Evolutionary conservation across 495 filamentous ascomycete species (phyloP).

Genomic region (Pseudomonodictys pantanalensis): DNA sequence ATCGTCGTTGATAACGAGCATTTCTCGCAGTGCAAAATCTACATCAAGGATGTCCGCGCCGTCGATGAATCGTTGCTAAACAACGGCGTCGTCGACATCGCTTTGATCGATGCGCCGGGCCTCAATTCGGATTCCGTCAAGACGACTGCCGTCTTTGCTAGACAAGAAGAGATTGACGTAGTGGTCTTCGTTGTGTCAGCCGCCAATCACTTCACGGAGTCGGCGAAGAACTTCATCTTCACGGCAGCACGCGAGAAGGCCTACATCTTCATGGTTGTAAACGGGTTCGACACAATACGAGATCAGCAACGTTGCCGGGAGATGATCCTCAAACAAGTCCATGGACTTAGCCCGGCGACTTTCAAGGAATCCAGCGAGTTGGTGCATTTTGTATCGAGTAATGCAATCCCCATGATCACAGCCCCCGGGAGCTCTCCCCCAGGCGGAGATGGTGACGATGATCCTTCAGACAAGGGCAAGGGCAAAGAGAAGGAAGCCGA

Average conservation of each 20-base stretch:
- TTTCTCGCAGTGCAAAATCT: conserved; percentile 95
- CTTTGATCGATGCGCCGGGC: conserved; percentile 93
- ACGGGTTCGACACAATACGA: conserved; percentile 90
- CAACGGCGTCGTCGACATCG: conserved; percentile 97
- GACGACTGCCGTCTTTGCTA: conserved; percentile 92
- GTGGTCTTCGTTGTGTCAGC: conserved; percentile 98
- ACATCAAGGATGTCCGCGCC: conserved; percentile 84
- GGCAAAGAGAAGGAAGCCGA: conserved; percentile 89
- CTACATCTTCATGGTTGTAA: conserved; percentile 98
- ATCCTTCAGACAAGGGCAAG: conserved; percentile 50
- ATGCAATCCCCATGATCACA: conserved; percentile 74
- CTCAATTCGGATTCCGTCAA: conserved; percentile 94
- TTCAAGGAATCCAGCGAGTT: conserved; percentile 90
- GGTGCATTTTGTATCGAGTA: conserved; percentile 96
- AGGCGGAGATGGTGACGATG: conserved; percentile 54
- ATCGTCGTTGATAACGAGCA: conserved; percentile 82
- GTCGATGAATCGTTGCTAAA: conserved; percentile 94
- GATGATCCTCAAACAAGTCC: conserved; percentile 87
- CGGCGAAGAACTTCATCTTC: conserved; percentile 94
- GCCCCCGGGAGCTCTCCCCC: conserved; percentile 55
- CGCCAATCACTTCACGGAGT: conserved; percentile 94
- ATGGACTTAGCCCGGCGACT: conserved; percentile 78
- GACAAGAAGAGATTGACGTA: conserved; percentile 98
- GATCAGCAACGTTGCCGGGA: conserved; percentile 85
- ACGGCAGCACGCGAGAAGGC: conserved; percentile 95